Conservation (phyloP, 768 basidiomycete genomes). For the Termitomyces titanicus region DNA sequence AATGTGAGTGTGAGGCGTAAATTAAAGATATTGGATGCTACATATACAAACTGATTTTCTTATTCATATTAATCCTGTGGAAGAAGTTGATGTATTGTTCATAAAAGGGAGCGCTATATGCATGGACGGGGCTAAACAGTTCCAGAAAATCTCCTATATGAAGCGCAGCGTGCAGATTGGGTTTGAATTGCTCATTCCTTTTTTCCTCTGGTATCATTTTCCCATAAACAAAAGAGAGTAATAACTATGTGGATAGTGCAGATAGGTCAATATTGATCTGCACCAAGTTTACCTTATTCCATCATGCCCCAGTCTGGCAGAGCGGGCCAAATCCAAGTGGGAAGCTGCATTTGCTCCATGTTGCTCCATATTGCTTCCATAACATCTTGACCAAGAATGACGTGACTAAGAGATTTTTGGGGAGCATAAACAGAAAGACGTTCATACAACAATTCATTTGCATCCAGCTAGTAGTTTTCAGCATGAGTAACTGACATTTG, state of each 20-base stretch:
- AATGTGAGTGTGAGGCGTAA: not conserved
- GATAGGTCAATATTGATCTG: slow-evolving; percentile 31
- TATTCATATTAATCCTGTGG: slow-evolving; percentile 16
- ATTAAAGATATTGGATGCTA: not conserved
- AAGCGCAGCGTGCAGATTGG: slow-evolving; percentile 28
- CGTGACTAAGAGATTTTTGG: not conserved
- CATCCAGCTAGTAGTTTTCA: no score
- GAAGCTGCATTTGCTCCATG: slow-evolving; percentile 21
- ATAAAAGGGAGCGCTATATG: slow-evolving; percentile 13
- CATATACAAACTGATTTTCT: slow-evolving; percentile 11
- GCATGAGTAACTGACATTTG: no score
- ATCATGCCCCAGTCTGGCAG: slow-evolving; percentile 20
- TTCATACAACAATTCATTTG: not conserved
- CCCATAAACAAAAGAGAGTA: slow-evolving; percentile 33
- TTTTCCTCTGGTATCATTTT: slow-evolving; percentile 10
- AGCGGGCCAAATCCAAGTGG: slow-evolving; percentile 18
- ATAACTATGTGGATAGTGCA: slow-evolving; percentile 29
- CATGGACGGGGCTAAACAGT: slow-evolving; percentile 25
- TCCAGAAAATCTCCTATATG: slow-evolving; percentile 26
- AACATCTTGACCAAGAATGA: slow-evolving; percentile 26
- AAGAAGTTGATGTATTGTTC: slow-evolving; percentile 20
- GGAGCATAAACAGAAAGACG: slow-evolving; percentile 2
- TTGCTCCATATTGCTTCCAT: slow-evolving; percentile 24
- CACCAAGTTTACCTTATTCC: slow-evolving; percentile 26
- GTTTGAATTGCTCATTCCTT: slow-evolving; percentile 18